A percentile compares a stretch with the other conserved stretches of the same genome.
These are phyloP conservation scores for Lobosporangium transversale DNA, from an alignment of 192 early-diverging fungal species.

Conservation along the genomic window DNA sequence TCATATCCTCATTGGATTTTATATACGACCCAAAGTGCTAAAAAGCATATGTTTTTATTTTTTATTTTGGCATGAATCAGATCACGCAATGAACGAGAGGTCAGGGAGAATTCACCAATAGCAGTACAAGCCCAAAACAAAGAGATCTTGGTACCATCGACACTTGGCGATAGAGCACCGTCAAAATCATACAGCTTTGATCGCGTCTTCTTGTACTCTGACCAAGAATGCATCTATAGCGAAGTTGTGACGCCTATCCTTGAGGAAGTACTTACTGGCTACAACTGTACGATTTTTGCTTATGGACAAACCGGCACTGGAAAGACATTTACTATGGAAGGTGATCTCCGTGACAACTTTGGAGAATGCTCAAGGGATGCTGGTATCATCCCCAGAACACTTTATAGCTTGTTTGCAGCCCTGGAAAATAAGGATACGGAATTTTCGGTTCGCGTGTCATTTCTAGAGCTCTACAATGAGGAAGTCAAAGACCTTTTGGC, in stretches of 20 bases:
- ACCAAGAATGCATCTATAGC: constrained; percentile 84
- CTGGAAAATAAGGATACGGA: constrained; percentile 77
- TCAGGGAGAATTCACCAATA: constrained; percentile 70
- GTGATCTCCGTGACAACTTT: constrained; percentile 70
- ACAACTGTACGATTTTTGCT: constrained; percentile 86
- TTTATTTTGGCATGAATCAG: constrained; percentile 24
- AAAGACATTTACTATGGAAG: constrained; percentile 98
- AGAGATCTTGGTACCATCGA: constrained; percentile 69
- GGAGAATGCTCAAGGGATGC: constrained; percentile 63
- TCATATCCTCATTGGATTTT: not conserved
- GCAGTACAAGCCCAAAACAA: constrained; percentile 68
- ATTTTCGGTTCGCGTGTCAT: constrained; percentile 87
- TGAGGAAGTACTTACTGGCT: constrained; percentile 74
- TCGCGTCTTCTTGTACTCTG: constrained; percentile 83
- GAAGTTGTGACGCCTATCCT: constrained; percentile 85
- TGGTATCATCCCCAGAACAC: constrained; percentile 91
- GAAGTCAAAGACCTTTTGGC: constrained; percentile 91
- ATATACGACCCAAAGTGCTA: no score
- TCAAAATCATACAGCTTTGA: constrained; percentile 88
- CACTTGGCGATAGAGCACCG: constrained; percentile 59
- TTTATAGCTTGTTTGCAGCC: constrained; percentile 80
- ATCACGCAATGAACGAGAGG: constrained; percentile 68
- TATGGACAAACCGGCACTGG: constrained; percentile 94
- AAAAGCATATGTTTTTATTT: no score
- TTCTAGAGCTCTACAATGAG: constrained; percentile 96